phyloP scores from a whole-genome alignment of 805 yeast species.

The Kuraishia capsulata region DNA sequence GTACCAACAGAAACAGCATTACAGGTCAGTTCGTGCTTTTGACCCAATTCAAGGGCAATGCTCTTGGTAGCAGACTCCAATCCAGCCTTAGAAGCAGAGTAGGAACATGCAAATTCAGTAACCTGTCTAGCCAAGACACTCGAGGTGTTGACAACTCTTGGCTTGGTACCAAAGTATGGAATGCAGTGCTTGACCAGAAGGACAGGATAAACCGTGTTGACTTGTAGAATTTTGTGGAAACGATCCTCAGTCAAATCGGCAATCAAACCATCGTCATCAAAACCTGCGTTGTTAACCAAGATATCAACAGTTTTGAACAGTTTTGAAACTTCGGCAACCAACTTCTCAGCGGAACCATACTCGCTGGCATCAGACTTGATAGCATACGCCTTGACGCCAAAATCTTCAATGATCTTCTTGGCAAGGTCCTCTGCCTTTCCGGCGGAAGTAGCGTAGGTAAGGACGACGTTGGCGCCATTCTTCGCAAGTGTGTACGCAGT shows the following conservation, averaged over 20 bases:
- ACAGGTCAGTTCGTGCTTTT: conserved; percentile 8
- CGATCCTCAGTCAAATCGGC: conserved; percentile 4
- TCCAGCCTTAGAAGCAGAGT: conserved; percentile 11
- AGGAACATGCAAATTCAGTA: conserved; percentile 3
- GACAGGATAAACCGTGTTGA: conserved; percentile 6
- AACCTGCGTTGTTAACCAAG: conserved; percentile 12
- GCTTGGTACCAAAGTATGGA: conserved; percentile 6
- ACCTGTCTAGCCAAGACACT: conserved; percentile 7
- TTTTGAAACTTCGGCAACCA: conserved; percentile 5
- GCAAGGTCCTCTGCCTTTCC: conserved; percentile 4
- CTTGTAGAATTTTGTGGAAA: conserved; percentile 5
- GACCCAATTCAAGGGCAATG: conserved; percentile 11
- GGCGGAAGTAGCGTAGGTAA: conserved; percentile 6
- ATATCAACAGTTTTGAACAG: conserved; percentile 8
- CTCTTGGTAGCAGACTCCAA: conserved; percentile 9
- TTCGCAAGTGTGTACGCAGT: conserved; percentile 9
- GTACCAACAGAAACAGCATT: conserved; percentile 10
- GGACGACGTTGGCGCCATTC: conserved; percentile 10
- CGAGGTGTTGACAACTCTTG: conserved; percentile 9
- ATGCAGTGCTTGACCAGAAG: conserved; percentile 6
- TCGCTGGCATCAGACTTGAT: conserved; percentile 6
- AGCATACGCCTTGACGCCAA: conserved; percentile 5
- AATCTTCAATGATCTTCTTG: conserved; percentile 2
- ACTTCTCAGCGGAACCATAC: conserved; percentile 1
- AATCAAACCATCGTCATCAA: conserved; percentile 5